Conservation (phyloP, 495 filamentous ascomycete species). For the Penicillium ucsense region DNA sequence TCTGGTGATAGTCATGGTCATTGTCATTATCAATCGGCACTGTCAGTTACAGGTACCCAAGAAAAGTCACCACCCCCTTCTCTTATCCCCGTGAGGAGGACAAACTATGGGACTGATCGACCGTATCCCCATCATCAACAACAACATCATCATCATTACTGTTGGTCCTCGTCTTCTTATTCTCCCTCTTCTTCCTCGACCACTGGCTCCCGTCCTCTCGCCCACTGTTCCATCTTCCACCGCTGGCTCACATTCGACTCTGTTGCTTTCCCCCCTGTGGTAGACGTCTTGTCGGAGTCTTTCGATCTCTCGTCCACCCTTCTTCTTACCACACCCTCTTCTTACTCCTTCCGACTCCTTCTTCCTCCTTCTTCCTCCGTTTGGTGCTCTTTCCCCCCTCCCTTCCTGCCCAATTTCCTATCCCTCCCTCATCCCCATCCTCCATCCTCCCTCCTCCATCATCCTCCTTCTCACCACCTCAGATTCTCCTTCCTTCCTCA, state of each 20-base stretch:
- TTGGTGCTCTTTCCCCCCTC: not conserved
- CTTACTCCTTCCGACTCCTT: conserved; percentile 2
- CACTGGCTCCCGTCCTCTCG: conserved; percentile 10
- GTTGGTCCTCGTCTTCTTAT: not conserved
- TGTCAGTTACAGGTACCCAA: too few species aligned
- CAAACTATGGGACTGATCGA: too few species aligned
- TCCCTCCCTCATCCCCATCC: conserved; percentile 1
- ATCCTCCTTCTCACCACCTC: conserved; percentile 2
- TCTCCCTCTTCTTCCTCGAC: conserved; percentile 10
- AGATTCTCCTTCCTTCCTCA: conserved; percentile 3
- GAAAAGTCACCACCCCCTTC: too few species aligned
- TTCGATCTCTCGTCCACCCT: not conserved
- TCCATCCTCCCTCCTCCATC: conserved; percentile 1
- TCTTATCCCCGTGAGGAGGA: too few species aligned
- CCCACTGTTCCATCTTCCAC: conserved; percentile 2
- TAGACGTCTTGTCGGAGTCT: too few species aligned
- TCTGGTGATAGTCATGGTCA: too few species aligned
- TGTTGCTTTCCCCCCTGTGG: too few species aligned
- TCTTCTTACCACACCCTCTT: conserved; percentile 6
- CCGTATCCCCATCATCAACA: too few species aligned
- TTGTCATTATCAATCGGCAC: too few species aligned
- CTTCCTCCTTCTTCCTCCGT: not conserved
- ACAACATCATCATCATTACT: too few species aligned
- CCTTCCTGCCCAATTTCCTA: not conserved
- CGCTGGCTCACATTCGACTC: not conserved